Percentiles rank a stretch among this genome's conserved stretches.
phyloP scores from a whole-genome alignment of 495 filamentous ascomycete genomes.

The Venustampulla echinocandica region DNA sequence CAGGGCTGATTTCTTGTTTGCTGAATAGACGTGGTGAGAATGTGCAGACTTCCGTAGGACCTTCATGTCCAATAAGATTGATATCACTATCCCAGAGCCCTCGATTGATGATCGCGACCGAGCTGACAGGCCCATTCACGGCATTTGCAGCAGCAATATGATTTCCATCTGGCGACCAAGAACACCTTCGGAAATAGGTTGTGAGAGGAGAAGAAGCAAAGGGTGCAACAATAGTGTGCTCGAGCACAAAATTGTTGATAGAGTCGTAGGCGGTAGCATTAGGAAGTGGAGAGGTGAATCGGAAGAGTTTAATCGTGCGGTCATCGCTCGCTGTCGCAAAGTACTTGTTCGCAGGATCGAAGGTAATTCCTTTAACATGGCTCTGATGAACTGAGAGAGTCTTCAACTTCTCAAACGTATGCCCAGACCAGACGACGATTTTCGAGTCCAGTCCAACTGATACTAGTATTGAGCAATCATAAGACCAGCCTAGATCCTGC shows the following conservation, averaged over 20 bases:
- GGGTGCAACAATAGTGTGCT: conserved; percentile 73
- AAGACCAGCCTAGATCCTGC: conserved; percentile 95
- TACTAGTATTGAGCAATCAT: conserved; percentile 89
- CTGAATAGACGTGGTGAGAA: conserved; percentile 91
- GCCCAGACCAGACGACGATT: conserved; percentile 94
- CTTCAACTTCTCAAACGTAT: conserved; percentile 97
- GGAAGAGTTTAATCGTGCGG: conserved; percentile 91
- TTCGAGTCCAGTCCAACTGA: conserved; percentile 97
- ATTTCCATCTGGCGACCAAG: conserved; percentile 94
- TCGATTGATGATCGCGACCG: conserved; percentile 90
- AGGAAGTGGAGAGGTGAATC: conserved; percentile 83
- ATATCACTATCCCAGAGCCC: conserved; percentile 93
- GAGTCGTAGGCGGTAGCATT: conserved; percentile 92
- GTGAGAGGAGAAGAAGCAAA: conserved; percentile 86
- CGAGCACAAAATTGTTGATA: conserved; percentile 87
- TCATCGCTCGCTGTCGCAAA: conserved; percentile 98
- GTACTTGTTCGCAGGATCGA: conserved; percentile 98
- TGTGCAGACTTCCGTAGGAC: conserved; percentile 90
- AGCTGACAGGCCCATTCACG: conserved; percentile 93
- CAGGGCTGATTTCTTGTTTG: conserved; percentile 46
- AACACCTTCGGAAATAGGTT: conserved; percentile 92
- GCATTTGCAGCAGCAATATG: conserved; percentile 97
- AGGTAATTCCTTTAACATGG: conserved; percentile 96
- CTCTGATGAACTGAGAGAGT: conserved; percentile 83
- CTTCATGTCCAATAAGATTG: conserved; percentile 94